Conservation (phyloP, 1,284 basidiomycete species). For the Sporisorium iseilematis-ciliati region DNA sequence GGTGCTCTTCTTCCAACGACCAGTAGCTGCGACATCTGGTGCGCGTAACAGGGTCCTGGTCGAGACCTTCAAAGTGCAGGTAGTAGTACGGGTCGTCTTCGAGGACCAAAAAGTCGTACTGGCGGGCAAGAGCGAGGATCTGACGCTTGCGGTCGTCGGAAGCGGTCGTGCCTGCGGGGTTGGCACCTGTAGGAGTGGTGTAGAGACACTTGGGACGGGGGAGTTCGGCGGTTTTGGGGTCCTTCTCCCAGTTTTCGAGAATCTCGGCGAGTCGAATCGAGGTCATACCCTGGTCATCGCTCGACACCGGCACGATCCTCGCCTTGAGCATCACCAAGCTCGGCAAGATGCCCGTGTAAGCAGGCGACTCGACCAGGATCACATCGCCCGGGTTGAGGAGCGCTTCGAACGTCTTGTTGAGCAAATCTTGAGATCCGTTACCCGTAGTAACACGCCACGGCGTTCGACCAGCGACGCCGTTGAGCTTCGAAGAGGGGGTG, state of each 20-base stretch:
- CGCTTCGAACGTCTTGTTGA: slow-evolving; percentile 75
- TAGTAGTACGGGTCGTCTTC: slow-evolving; percentile 67
- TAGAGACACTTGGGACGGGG: slow-evolving; percentile 84
- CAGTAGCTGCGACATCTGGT: slow-evolving; percentile 58
- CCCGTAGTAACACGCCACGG: slow-evolving; percentile 82
- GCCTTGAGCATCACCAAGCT: slow-evolving; percentile 50
- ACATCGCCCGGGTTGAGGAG: slow-evolving; percentile 84
- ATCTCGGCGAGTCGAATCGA: slow-evolving; percentile 77
- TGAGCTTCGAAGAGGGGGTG: slow-evolving; percentile 47
- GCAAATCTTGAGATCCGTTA: slow-evolving; percentile 86
- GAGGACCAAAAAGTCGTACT: slow-evolving; percentile 53
- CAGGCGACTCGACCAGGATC: slow-evolving; percentile 85
- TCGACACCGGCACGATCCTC: slow-evolving; percentile 75
- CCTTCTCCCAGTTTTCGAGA: slow-evolving; percentile 80
- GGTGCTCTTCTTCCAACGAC: slow-evolving; percentile 61
- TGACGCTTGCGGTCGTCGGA: slow-evolving; percentile 78
- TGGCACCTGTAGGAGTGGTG: slow-evolving; percentile 75
- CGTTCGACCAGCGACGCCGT: slow-evolving; percentile 41
- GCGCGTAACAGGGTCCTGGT: slow-evolving; percentile 58
- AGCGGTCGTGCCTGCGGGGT: slow-evolving; percentile 67
- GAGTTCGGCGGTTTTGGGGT: slow-evolving; percentile 73
- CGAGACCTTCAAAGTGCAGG: slow-evolving; percentile 62
- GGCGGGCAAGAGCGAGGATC: slow-evolving; percentile 76
- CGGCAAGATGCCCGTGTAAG: slow-evolving; percentile 74
- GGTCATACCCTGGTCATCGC: slow-evolving; percentile 82